Conservation (phyloP, 176 grass and related monocot genomes). For the Ampelocalamus luodianensis region DNA sequence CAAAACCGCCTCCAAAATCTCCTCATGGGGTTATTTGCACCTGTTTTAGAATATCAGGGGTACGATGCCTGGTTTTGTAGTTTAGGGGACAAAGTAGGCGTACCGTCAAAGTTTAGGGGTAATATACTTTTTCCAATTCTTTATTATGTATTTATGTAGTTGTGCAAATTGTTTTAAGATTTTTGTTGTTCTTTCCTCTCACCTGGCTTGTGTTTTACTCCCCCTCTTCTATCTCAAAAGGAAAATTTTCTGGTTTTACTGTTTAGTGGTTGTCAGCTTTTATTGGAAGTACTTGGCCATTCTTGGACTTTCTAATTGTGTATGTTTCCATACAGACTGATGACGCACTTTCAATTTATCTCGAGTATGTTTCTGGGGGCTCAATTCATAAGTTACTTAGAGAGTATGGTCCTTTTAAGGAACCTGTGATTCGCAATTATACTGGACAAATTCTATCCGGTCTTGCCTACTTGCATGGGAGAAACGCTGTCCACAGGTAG, state of each 20-base stretch:
- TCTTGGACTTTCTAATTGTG: slow-evolving; percentile 34
- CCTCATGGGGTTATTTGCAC: no score
- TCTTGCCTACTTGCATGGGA: slow-evolving; percentile 84
- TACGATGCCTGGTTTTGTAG: neutral
- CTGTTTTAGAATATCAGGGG: neutral
- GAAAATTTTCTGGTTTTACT: slow-evolving; percentile 13
- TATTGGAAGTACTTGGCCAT: slow-evolving; percentile 32
- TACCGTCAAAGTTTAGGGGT: neutral
- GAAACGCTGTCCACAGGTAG: slow-evolving; percentile 93
- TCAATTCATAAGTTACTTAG: slow-evolving; percentile 94
- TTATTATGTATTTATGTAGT: neutral
- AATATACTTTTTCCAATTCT: neutral
- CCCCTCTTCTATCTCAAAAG: neutral
- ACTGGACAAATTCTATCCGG: slow-evolving; percentile 93
- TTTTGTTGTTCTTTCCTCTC: slow-evolving; percentile 19
- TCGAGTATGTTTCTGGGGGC: slow-evolving; percentile 91
- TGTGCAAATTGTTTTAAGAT: neutral
- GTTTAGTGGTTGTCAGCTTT: slow-evolving; percentile 19
- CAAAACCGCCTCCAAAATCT: no score
- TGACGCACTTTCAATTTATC: slow-evolving; percentile 82
- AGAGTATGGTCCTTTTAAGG: slow-evolving; percentile 91
- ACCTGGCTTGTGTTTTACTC: neutral
- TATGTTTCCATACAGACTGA: slow-evolving; percentile 60
- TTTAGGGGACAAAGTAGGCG: neutral
- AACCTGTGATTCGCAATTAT: slow-evolving; percentile 82